Conservation (phyloP, 768 basidiomycete species). For the Auricularia sp. region DNA sequence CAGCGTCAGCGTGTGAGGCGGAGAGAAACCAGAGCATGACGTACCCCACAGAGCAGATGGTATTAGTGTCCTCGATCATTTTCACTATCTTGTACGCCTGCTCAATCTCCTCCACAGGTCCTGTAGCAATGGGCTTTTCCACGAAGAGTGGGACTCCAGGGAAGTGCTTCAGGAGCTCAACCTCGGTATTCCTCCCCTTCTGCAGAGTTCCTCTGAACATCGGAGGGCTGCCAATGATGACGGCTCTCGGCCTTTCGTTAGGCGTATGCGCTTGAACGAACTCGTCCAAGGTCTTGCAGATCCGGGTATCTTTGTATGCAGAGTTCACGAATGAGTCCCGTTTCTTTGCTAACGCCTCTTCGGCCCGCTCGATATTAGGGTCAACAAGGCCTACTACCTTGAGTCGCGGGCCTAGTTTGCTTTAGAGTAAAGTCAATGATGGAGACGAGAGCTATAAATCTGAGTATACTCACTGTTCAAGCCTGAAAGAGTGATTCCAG, state of each 20-base stretch:
- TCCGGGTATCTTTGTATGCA: slow-evolving; percentile 32
- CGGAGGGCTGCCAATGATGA: slow-evolving; percentile 33
- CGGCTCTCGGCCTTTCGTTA: slow-evolving; percentile 14
- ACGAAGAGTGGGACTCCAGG: slow-evolving; percentile 33
- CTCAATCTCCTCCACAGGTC: slow-evolving; percentile 14
- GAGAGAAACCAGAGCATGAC: no score
- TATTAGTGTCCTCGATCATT: no score
- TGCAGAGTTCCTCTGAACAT: slow-evolving; percentile 30
- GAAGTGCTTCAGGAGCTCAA: slow-evolving; percentile 33
- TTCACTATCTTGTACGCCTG: slow-evolving; percentile 23
- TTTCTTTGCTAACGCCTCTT: slow-evolving; percentile 30
- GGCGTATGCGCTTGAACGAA: slow-evolving; percentile 12
- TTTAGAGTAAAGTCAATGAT: no score
- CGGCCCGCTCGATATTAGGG: slow-evolving; percentile 27
- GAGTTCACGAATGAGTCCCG: slow-evolving; percentile 26
- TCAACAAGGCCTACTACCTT: slow-evolving; percentile 40
- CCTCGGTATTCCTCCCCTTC: slow-evolving; percentile 31
- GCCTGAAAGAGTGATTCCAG: slow-evolving; percentile 87
- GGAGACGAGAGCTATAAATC: no score
- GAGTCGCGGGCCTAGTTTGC: slow-evolving; percentile 37
- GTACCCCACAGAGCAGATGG: no score
- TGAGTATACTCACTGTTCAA: no score
- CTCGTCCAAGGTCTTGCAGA: slow-evolving; percentile 25
- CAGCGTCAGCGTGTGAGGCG: not conserved
- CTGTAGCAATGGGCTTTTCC: slow-evolving; percentile 35